phyloP scores from a whole-genome alignment of 2,329 filamentous ascomycete species.

The Cercospora zeina region DNA sequence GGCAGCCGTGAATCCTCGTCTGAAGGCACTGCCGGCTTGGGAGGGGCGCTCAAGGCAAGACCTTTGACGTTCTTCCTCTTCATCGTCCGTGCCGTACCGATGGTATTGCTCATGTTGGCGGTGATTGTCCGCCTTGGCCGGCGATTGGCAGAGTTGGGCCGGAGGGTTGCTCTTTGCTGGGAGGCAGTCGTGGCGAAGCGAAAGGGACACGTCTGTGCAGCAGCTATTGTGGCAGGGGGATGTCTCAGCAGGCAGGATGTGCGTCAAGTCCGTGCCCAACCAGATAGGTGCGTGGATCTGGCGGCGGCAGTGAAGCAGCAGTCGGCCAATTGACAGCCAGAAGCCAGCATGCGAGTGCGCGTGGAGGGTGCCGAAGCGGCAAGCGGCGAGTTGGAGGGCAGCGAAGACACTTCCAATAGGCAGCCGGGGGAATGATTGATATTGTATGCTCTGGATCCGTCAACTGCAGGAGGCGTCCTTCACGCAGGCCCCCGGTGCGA shows the following conservation, averaged over 20 bases:
- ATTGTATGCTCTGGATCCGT: constrained; percentile 1
- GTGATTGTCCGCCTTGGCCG: constrained; percentile 23
- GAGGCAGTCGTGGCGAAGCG: not conserved
- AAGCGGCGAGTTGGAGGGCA: constrained; percentile 12
- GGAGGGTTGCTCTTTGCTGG: not conserved
- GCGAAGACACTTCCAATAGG: constrained; percentile 8
- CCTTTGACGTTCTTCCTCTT: constrained; percentile 99
- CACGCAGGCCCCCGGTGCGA: not conserved
- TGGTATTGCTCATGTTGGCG: constrained; percentile 53
- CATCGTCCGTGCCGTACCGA: constrained; percentile 72
- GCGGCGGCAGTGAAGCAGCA: constrained; percentile 10
- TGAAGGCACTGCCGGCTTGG: constrained; percentile 68
- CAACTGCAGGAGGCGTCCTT: constrained; percentile 3
- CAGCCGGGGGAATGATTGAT: not conserved
- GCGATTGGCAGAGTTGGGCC: constrained; percentile 18
- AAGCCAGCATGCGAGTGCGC: constrained; percentile 17
- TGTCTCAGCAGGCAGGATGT: constrained; percentile 5
- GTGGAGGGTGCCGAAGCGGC: constrained; percentile 17
- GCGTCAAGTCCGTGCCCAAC: constrained; percentile 17
- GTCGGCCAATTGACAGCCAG: constrained; percentile 16
- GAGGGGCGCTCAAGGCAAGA: constrained; percentile 78
- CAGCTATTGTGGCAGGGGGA: not conserved
- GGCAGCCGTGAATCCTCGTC: constrained; percentile 67
- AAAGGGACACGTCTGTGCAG: not conserved
- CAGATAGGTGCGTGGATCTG: constrained; percentile 6